A percentile compares a stretch with the other conserved stretches of the same genome.
These are phyloP conservation scores for Hanseniaspora gamundiae DNA, from an alignment of 1,139 yeast species.

Conservation along the genomic window DNA sequence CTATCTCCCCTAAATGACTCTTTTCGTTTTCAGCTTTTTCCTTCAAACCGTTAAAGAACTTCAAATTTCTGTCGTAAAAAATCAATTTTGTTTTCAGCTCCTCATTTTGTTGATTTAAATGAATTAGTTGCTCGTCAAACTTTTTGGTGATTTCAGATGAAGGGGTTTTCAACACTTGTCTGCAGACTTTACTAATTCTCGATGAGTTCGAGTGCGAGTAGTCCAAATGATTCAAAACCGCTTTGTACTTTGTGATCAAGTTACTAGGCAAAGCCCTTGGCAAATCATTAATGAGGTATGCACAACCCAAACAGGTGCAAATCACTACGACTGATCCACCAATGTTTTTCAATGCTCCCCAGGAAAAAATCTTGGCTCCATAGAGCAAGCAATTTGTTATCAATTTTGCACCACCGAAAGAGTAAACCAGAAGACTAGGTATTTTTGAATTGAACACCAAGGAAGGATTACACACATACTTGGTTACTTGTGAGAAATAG, in stretches of 20 bases:
- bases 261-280: slow-evolving; percentile 85
- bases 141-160: slow-evolving; percentile 71
- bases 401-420: slow-evolving; percentile 26
- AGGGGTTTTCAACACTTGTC: slow-evolving; percentile 72
- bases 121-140: slow-evolving; percentile 61
- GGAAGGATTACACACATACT: slow-evolving; percentile 23
- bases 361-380: slow-evolving; percentile 26
- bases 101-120: slow-evolving; percentile 48
- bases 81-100: slow-evolving; percentile 37
- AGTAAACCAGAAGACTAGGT: slow-evolving; percentile 24
- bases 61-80: slow-evolving; percentile 45
- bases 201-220: slow-evolving; percentile 69
- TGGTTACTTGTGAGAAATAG: not conserved
- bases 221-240: slow-evolving; percentile 52
- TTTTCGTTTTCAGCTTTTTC: slow-evolving; percentile 38
- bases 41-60: slow-evolving; percentile 46
- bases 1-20: slow-evolving; percentile 35
- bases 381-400: slow-evolving; percentile 22
- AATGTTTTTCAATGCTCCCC: slow-evolving; percentile 22
- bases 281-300: slow-evolving; percentile 63
- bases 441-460: slow-evolving; percentile 23
- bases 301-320: slow-evolving; percentile 45
- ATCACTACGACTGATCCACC: slow-evolving; percentile 33
- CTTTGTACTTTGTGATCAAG: slow-evolving; percentile 57
- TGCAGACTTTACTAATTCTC: slow-evolving; percentile 70